Evolutionary conservation across 352 stramenopile genomes (phyloP).

Genomic region (Saprolegnia parasitica): DNA sequence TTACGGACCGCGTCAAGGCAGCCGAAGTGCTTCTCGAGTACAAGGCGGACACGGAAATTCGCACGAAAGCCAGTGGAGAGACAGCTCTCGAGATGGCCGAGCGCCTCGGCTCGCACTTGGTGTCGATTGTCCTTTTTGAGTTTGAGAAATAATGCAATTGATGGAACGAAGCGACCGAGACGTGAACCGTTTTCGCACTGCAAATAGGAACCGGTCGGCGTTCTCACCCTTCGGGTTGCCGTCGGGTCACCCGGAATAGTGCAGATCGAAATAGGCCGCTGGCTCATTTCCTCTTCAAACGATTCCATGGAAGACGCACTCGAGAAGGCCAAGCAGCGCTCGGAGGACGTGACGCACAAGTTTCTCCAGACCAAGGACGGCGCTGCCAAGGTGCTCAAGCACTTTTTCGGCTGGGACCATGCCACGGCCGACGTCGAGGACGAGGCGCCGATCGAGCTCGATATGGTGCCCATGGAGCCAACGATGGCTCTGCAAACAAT

Average conservation of each 20-base stretch:
- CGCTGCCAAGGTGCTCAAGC: not conserved
- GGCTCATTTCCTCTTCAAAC: not conserved
- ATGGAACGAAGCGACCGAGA: too few species aligned
- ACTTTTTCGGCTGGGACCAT: not conserved
- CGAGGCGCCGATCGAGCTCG: not conserved
- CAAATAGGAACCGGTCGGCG: too few species aligned
- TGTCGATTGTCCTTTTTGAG: conserved; percentile 58
- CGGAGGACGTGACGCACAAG: not conserved
- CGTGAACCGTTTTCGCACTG: too few species aligned
- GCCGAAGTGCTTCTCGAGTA: conserved; percentile 62
- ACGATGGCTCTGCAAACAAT: not conserved
- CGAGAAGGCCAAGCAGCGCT: not conserved
- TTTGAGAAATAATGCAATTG: not conserved
- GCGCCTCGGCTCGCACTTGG: conserved; percentile 61
- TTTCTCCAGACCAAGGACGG: not conserved
- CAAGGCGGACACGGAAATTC: conserved; percentile 53
- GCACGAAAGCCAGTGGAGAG: conserved; percentile 62
- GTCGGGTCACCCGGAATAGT: not conserved
- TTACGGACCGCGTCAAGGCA: conserved; percentile 60
- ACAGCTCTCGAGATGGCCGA: conserved; percentile 75
- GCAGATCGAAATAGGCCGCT: not conserved
- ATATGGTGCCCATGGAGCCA: not conserved
- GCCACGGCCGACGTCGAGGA: not conserved
- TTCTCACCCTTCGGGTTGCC: too few species aligned
- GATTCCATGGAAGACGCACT: not conserved